phyloP scores from a whole-genome alignment of 139 green algal genomes.

The Diplosphaera chodatii region DNA sequence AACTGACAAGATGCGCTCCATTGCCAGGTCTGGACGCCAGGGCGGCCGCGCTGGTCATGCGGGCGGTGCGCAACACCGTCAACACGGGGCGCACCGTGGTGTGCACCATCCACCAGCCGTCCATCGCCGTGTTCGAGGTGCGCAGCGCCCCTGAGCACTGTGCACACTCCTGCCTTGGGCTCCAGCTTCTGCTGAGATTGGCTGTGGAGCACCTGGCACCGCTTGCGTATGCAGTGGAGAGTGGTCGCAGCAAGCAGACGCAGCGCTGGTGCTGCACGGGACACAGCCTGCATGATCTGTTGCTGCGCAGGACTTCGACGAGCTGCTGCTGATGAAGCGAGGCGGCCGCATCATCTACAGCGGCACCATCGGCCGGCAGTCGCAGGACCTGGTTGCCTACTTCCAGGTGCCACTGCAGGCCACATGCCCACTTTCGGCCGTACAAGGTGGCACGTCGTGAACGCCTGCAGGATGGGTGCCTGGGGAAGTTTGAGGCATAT shows the following conservation, averaged over 20 bases:
- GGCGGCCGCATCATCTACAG: conserved; percentile 47
- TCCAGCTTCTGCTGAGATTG: no score
- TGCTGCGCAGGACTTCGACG: conserved; percentile 25
- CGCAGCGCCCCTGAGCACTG: no score
- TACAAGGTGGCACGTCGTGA: no score
- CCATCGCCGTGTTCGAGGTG: conserved; percentile 25
- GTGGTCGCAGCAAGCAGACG: no score
- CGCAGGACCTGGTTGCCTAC: conserved; percentile 28
- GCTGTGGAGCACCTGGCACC: no score
- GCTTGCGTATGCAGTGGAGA: no score
- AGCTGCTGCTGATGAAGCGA: conserved; percentile 53
- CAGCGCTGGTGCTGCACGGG: no score
- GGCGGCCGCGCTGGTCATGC: conserved; percentile 42
- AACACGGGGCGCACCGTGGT: conserved; percentile 28
- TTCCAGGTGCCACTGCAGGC: conserved; percentile 3
- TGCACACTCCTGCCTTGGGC: no score
- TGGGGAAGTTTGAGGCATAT: no score
- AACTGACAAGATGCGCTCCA: no score
- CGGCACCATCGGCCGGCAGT: conserved; percentile 31
- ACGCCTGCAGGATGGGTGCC: no score
- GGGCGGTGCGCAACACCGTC: conserved; percentile 22
- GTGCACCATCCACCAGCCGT: conserved; percentile 40
- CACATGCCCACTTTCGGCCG: no score
- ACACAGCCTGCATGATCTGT: background rate
- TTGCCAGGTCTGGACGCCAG: conserved; percentile 35